Base-by-base conservation (phyloP, 164 flowering plant genomes). In the Pachysandra terminalis region DNA sequence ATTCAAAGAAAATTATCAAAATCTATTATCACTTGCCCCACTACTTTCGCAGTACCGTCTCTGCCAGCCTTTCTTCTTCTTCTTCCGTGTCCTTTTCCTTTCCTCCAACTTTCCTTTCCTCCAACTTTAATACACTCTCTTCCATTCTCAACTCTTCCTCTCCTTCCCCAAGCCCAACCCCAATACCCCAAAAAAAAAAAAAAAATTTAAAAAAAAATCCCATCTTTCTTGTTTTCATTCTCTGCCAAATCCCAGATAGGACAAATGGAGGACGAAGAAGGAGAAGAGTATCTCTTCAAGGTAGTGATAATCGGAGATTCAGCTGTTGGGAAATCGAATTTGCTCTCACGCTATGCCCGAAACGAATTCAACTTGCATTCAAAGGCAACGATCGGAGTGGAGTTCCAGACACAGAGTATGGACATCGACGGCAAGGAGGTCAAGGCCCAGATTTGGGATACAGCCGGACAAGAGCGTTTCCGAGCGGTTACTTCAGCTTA, bases 371-470 rank as follows among this genome's bases (percentile, higher is more conserved):
- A 69, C 60, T 26, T 73, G 67, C 66, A 81, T 45, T 76, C 84
- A 23, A 81, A 79, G n/a, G n/a, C n/a, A n/a, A n/a, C n/a, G n/a
- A n/a, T n/a, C n/a, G n/a, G n/a, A n/a, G n/a, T n/a, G n/a, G n/a
- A n/a, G n/a, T n/a, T n/a, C n/a, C n/a, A n/a, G n/a, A n/a, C n/a
- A n/a, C n/a, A n/a, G n/a, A n/a, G n/a, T n/a, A n/a, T n/a, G n/a
- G n/a, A n/a, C n/a, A n/a, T n/a, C n/a, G n/a, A n/a, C n/a, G n/a
- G n/a, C n/a, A n/a, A n/a, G n/a, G n/a, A n/a, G n/a, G n/a, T n/a
- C n/a, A n/a, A n/a, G n/a, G n/a, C n/a, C n/a, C 84, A 81, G 82
- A 81, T 81, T 74, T 81, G 84, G 84, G 84, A 81, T 57, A 81
- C 84, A 1, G 84, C 84, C 9, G 84, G 84, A 6, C 84, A 81